Conservation (phyloP, 768 basidiomycete species). For the Mycena rebaudengoi region DNA sequence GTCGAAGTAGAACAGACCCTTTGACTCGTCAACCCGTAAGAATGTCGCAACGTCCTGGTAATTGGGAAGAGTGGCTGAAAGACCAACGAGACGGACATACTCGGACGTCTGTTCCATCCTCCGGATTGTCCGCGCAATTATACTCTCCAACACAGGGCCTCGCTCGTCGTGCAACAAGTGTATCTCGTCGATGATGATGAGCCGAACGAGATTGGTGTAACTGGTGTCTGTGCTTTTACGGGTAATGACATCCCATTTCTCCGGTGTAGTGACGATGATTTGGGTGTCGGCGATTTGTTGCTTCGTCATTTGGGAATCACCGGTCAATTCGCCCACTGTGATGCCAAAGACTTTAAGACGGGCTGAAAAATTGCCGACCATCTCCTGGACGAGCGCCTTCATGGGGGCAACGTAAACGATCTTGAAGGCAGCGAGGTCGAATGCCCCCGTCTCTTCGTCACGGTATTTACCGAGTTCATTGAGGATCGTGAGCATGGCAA, state of each 20-base stretch:
- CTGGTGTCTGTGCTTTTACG: slow-evolving; percentile 96
- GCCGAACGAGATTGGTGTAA: slow-evolving; percentile 95
- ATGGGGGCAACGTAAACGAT: slow-evolving; percentile 98
- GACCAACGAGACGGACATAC: slow-evolving; percentile 91
- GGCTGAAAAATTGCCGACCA: slow-evolving; percentile 92
- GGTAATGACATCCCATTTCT: slow-evolving; percentile 99
- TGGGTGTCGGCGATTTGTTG: slow-evolving; percentile 96
- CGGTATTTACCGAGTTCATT: slow-evolving; percentile 90
- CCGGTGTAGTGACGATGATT: slow-evolving; percentile 98
- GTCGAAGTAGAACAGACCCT: slow-evolving; percentile 97
- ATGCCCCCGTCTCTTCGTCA: slow-evolving; percentile 79
- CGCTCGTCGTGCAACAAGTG: slow-evolving; percentile 98
- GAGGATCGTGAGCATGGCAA: slow-evolving; percentile 94
- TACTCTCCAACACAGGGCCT: slow-evolving; percentile 93
- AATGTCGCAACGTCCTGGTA: slow-evolving; percentile 98
- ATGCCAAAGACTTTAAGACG: slow-evolving; percentile 78
- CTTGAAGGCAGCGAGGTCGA: slow-evolving; percentile 93
- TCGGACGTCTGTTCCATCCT: slow-evolving; percentile 95
- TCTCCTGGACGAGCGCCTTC: slow-evolving; percentile 99
- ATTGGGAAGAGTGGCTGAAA: slow-evolving; percentile 98
- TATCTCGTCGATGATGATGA: slow-evolving; percentile 98
- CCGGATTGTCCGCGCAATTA: slow-evolving; percentile 89
- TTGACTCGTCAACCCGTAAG: slow-evolving; percentile 90
- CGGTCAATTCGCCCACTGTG: slow-evolving; percentile 94
- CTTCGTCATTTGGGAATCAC: slow-evolving; percentile 98